Base-by-base conservation (phyloP, 805 yeast genomes). In the Isabelozyma pseudorhagii region DNA sequence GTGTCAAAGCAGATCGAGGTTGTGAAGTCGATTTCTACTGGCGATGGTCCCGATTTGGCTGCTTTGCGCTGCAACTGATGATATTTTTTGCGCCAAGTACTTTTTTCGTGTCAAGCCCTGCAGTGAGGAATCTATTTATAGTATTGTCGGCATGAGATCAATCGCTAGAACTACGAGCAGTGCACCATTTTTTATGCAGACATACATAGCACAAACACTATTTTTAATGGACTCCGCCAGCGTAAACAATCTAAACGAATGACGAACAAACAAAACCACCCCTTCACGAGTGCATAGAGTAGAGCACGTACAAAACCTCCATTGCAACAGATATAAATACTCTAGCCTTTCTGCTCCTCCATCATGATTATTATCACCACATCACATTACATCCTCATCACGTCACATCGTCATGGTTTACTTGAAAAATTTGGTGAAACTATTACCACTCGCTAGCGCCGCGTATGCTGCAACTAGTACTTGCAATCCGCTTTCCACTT, bases 401-500 rank as follows among this genome's bases (percentile, higher is more conserved):
- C 25, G 1, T 21, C 25, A 21, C 6, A 21, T 5, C 25, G 6
- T 21, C 25, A 31, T 31, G 36, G 36, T 31, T 31, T 13, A 31
- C n/a, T 10, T 31, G n/a, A 31, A 31, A 13, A 2, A 1, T 31
- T 13, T 31, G 10, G 36, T 31, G 36, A 31, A 9, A 31, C n/a
- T 31, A 31, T 31, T 31, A 31, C 36, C 36, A 9, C n/a, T 31
- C 10, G 10, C 13, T 8, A n/a, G 40, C 18, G 11, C 18, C 14
- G 15, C 18, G 17, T 38, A 11, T n/a, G 40, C 40, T 38, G 40
- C 40, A 4, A 38, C 57, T 31, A 45, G 54, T 14, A 38, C 46
- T 15, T 66, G 71, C 48, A 59, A 66, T 45, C 71, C 71, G 2
- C 54, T 66, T 38, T 54, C 54, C 11, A 45, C 59, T 14, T 40